A percentile compares a stretch with the other conserved stretches of the same genome.
Conservation (phyloP, 139 green algal species). For the Micractinium sp. region DNA sequence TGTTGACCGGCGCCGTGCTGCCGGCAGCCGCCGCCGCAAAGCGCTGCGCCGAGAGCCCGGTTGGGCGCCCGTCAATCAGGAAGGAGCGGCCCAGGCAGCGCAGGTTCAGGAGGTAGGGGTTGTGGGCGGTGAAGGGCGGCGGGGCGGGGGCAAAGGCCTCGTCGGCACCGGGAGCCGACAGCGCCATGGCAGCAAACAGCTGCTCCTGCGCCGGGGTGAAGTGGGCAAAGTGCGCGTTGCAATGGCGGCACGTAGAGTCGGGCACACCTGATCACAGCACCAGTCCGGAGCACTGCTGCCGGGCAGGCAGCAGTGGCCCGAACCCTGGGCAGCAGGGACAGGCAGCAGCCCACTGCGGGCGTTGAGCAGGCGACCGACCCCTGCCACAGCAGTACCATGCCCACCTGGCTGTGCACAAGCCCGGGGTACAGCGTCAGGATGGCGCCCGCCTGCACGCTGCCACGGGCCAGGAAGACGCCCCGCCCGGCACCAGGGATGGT, state of each 20-base stretch:
- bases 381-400: background rate
- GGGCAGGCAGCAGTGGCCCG: background rate
- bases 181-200: background rate
- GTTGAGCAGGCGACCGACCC: background rate
- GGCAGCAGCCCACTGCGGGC: background rate
- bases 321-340: background rate
- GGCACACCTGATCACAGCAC: background rate
- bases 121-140: background rate
- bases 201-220: background rate
- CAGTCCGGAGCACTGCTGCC: background rate
- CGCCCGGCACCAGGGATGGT: background rate
- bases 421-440: constrained; percentile 17
- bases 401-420: background rate
- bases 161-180: background rate
- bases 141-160: constrained; percentile 9
- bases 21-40: background rate
- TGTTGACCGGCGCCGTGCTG: background rate
- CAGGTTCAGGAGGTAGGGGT: constrained; percentile 12
- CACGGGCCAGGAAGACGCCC: background rate
- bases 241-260: too few relatives aligned
- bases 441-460: background rate
- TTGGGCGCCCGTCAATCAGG: constrained; percentile 2
- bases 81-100: background rate
- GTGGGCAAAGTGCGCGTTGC: too few relatives aligned
- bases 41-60: constrained; percentile 2